Conservation (phyloP, 805 yeast species). For the Hyphopichia homilentoma region DNA sequence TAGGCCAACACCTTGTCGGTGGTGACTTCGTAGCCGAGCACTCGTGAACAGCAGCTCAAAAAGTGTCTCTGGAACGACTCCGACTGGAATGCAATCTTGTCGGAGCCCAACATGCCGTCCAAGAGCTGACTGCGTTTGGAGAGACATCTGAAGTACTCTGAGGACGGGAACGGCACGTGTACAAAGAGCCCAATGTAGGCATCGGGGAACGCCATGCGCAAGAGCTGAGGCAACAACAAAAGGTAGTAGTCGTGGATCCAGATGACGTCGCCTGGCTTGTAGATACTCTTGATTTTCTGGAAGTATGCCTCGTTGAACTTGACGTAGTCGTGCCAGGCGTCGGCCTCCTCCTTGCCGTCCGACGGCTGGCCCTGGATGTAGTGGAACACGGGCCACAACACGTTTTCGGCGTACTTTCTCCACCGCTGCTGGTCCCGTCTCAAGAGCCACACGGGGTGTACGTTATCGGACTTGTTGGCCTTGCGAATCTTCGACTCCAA, state of each 20-base stretch:
- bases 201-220: slow-evolving; percentile 72
- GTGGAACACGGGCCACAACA: slow-evolving; percentile 92
- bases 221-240: slow-evolving; percentile 73
- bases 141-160: slow-evolving; percentile 87
- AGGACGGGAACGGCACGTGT: slow-evolving; percentile 93
- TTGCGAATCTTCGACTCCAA: slow-evolving; percentile 46
- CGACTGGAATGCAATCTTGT: slow-evolving; percentile 82
- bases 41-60: slow-evolving; percentile 81
- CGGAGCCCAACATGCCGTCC: slow-evolving; percentile 90
- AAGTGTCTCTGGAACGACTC: slow-evolving; percentile 87
- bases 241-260: slow-evolving; percentile 93
- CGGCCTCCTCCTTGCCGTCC: slow-evolving; percentile 64
- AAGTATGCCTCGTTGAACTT: slow-evolving; percentile 89
- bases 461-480: slow-evolving; percentile 45
- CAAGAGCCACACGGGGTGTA: slow-evolving; percentile 88
- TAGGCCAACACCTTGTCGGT: slow-evolving; percentile 59
- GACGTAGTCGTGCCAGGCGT: slow-evolving; percentile 85
- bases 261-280: slow-evolving; percentile 83
- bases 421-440: slow-evolving; percentile 77
- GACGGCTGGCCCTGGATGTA: slow-evolving; percentile 78
- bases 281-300: slow-evolving; percentile 65
- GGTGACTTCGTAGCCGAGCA: slow-evolving; percentile 76
- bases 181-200: slow-evolving; percentile 74
- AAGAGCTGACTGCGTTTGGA: slow-evolving; percentile 78
- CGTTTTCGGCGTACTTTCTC: slow-evolving; percentile 87